Evolutionary conservation across 805 yeast species (phyloP), one percentile per base, ranked within the genome.

Genomic region (Kodamaea hsintzibuensis): DNA sequence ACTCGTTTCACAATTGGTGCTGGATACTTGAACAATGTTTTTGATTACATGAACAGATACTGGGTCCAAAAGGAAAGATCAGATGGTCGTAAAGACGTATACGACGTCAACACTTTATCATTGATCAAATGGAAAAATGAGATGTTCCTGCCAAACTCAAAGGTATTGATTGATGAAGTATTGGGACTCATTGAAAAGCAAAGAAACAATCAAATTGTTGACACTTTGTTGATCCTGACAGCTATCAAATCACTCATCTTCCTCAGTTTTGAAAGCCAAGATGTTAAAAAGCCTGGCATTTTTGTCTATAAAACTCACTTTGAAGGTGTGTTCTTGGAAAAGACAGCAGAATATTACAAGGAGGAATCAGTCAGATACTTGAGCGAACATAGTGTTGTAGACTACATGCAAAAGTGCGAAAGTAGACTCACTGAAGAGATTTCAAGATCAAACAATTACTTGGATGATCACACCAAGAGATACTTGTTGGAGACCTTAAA

Each of bases 11-110:
- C 96, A 18, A 84, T 90, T 51, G 98, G 98, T 25, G 96, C 98
- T 1, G 88, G 91, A 13, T 89, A 90, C 70, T 73, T 95, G 68
- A 91, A 91, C 69, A 95, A 96, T 67, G 92, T 96, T 5, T 89
- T 95, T 64, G 97, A 93, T 68, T 95, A 95, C 71, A 85, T 95
- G 82, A 95, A 95, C 71, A 82, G 98, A 57, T 95, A 93, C 72
- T 95, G 99, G 99, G 97, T 96, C 44, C 89, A 88, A 62, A 92
- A 96, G 65, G 98, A 93, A 71, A 82, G 98, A 65, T 88, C 91
- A 43, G 98, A 93, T 67, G 98, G 98, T 14, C 83, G 90, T 63
- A 81, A 91, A 58, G 91, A 90, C 64, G 85, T 95, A 46, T 91
- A 85, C 69, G 99, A 95, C 70, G 96, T 96, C 18, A 86, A 91